Percentiles rank a stretch among this genome's conserved stretches.
phyloP scores from a whole-genome alignment of 129 eudicot species.

The Lactuca saligna region DNA sequence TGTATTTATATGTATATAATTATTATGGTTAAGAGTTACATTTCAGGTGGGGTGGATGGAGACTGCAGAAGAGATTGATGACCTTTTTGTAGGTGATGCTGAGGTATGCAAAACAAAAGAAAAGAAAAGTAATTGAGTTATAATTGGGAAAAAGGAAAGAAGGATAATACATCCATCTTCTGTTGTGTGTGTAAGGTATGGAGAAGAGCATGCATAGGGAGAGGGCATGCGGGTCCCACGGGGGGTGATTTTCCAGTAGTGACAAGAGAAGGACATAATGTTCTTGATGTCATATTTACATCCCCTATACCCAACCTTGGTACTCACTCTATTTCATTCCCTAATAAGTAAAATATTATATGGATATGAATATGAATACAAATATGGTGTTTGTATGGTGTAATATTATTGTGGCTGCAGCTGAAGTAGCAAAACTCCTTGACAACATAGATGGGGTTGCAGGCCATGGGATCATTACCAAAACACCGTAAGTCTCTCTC shows the following conservation, averaged over 20 bases:
- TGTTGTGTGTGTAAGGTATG: conserved; percentile 41
- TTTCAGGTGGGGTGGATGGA: conserved; percentile 42
- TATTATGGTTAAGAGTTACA: conserved; percentile 9
- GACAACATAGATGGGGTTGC: conserved; percentile 53
- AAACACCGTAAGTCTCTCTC: conserved; percentile 46
- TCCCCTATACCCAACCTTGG: conserved; percentile 65
- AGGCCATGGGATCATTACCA: conserved; percentile 56
- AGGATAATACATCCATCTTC: too few relatives aligned
- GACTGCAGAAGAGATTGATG: conserved; percentile 50
- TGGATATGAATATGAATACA: neutral
- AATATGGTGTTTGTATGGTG: neutral
- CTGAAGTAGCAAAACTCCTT: conserved; percentile 57
- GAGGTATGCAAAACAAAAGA: conserved; percentile 29
- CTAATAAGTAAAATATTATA: neutral
- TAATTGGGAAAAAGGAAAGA: neutral
- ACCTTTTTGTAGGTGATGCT: conserved; percentile 45
- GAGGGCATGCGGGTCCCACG: conserved; percentile 62
- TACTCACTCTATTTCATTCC: neutral
- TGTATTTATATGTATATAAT: neutral
- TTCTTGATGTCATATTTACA: conserved; percentile 68
- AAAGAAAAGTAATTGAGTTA: conserved; percentile 6
- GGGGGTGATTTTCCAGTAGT: conserved; percentile 66
- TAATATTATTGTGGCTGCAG: conserved; percentile 32
- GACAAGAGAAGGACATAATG: conserved; percentile 60
- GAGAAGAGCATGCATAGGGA: conserved; percentile 68